Base-by-base conservation (phyloP, 2,329 filamentous ascomycete species). In the Pseudogymnoascus sp. region DNA sequence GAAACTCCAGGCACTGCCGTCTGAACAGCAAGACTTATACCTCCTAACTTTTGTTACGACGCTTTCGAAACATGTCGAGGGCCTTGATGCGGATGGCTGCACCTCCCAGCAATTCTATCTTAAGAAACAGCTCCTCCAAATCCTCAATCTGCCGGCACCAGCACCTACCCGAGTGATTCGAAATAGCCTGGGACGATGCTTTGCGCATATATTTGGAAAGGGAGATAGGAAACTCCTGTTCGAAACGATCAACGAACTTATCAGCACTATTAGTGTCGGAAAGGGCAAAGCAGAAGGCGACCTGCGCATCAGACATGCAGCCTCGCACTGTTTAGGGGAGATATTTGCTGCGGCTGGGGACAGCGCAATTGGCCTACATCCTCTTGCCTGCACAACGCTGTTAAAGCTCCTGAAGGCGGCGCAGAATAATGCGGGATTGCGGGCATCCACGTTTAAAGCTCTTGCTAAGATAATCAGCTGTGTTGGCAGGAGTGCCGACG, bases 21-120 rank as follows among this genome's bases (percentile, higher is more conserved):
- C 90, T 61, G 94, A 99, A 77, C 94, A 99, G 75, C 94, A 99
- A 76, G 92, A 97, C 71, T 84, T 99, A 10, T 95, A 94, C 75
- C 84, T 99, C 65, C 82, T 99, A 64, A 95, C 88, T 27, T 97
- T 95, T 73, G 89, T 92, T 36, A 89, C 92, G 29, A 85, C 89
- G 64, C 81, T 99, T 62, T 88, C 86, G 65, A 89, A 88, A 68
- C 90, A 97, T 80, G 89, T 96, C 48, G 81, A 86, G 61, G 79
- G 79, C 13, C 83, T 97, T 55, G 84, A 86, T 61, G 81, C 86
- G 65, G 91, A 96, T 68, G 89, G 90, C 72, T 89, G 92, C 68
- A 93, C 90, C 21, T 84, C 90, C 10, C 90, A 97, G 77, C 94
- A 99, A 75, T 86, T 92, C 70, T 90, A 91, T 73, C 82, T 99